Conservation (phyloP, 495 filamentous ascomycete genomes). For the Aspergillus bridgeri region DNA sequence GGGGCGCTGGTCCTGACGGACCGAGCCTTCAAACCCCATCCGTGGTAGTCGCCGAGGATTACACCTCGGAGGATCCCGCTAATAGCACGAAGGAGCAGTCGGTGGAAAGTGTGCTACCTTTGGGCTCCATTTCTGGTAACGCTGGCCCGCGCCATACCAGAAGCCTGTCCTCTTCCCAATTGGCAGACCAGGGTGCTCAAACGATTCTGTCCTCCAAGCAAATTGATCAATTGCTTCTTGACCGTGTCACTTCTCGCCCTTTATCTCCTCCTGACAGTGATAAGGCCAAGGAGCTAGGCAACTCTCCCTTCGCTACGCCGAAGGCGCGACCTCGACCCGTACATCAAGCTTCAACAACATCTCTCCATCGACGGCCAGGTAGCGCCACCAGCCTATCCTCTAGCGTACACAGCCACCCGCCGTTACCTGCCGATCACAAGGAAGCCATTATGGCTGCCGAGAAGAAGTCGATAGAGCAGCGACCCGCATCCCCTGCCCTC, state of each 20-base stretch:
- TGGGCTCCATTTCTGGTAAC: slow-evolving; percentile 46
- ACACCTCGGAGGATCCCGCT: slow-evolving; percentile 42
- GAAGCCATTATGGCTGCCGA: slow-evolving; percentile 79
- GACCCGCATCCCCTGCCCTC: slow-evolving; percentile 39
- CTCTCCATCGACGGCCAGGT: slow-evolving; percentile 54
- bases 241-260: slow-evolving; percentile 32
- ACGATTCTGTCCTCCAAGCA: slow-evolving; percentile 69
- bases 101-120: slow-evolving; percentile 38
- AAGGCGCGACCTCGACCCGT: slow-evolving; percentile 36
- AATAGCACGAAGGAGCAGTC: slow-evolving; percentile 37
- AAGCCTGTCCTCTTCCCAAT: slow-evolving; percentile 39
- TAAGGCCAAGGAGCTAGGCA: slow-evolving; percentile 28
- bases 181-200: slow-evolving; percentile 65
- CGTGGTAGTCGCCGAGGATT: slow-evolving; percentile 52
- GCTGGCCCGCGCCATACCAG: slow-evolving; percentile 28
- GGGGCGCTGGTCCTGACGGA: slow-evolving; percentile 13
- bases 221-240: slow-evolving; percentile 63
- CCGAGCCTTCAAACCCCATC: slow-evolving; percentile 18
- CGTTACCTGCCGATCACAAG: slow-evolving; percentile 77
- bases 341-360: slow-evolving; percentile 33
- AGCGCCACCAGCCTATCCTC: slow-evolving; percentile 64
- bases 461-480: slow-evolving; percentile 49
- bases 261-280: slow-evolving; percentile 35
- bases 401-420: slow-evolving; percentile 54
- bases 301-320: slow-evolving; percentile 38